phyloP scores from a whole-genome alignment of 1,284 basidiomycete species.

The Melampsora larici-populina region DNA sequence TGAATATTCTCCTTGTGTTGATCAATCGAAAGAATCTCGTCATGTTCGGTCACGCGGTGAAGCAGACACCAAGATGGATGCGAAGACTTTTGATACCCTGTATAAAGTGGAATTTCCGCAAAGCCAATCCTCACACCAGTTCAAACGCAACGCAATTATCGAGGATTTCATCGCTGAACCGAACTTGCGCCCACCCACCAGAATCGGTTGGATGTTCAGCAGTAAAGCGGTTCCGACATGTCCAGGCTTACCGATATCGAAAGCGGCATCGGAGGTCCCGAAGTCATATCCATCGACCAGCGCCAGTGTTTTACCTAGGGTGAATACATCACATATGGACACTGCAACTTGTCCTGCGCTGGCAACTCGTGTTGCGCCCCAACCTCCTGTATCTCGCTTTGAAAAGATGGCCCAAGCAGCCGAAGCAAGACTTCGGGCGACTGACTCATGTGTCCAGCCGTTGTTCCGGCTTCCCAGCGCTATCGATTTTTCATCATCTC shows the following conservation, averaged over 20 bases:
- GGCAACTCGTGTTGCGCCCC: background rate
- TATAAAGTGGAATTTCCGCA: conserved; percentile 31
- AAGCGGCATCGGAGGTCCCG: background rate
- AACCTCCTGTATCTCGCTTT: background rate
- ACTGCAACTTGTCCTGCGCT: too few relatives aligned
- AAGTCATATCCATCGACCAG: background rate
- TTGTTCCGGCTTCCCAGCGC: background rate
- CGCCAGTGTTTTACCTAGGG: background rate
- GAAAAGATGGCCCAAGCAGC: background rate
- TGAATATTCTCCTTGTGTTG: background rate
- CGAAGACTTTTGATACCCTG: conserved; percentile 22
- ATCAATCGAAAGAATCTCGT: background rate
- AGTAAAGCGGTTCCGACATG: conserved; percentile 32
- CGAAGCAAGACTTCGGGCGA: background rate
- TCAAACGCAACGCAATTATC: conserved; percentile 20
- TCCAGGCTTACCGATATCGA: conserved; percentile 11
- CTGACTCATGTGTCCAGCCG: background rate
- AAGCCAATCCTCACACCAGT: conserved; percentile 26
- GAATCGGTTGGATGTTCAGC: conserved; percentile 30
- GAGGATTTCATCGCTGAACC: background rate
- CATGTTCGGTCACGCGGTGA: conserved; percentile 20
- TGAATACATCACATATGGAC: too few relatives aligned
- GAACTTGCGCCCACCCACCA: background rate
- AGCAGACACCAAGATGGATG: conserved; percentile 39
- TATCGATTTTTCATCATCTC: background rate